Evolutionary conservation across 2,329 filamentous ascomycete species (phyloP), one percentile per base, ranked within the genome.

Genomic region (Beauveria varroae): DNA sequence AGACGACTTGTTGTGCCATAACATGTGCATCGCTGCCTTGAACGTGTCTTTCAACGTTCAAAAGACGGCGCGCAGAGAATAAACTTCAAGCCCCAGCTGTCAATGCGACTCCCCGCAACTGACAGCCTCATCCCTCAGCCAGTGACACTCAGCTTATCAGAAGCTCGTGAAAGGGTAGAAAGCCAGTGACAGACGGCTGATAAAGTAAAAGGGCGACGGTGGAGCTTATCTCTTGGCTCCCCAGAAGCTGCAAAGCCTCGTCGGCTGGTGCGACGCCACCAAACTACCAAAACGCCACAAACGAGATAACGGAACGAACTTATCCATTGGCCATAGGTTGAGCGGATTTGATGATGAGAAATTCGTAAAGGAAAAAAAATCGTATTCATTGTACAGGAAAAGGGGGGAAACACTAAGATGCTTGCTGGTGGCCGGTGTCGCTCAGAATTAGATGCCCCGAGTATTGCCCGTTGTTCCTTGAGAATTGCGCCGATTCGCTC

Each of bases 151-250:
- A 28, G 55, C 43, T 61, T 61, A 61, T 61, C 59, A 56, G 28
- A 55, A 18, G n/a, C 47, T 60, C 40, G 40, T 40, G n/a, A 9
- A 37, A 22, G 37, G 40, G 30, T 44, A n/a, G 12, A 14, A 49
- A 47, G n/a, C n/a, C 20, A 44, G 16, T 22, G 34, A 41, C 20
- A 50, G 53, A n/a, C 34, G 30, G 54, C 24, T 43, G 58, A 49
- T 61, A 55, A 28, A 54, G 41, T 24, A 14, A 16, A 28, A 34
- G 26, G 52, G 46, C 28, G 28, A 28, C 41, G 60, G 54, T 57
- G 60, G 54, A 46, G 54, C 47, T 62, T 54, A 62, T 62, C 60
- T 62, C 60, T 58, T 62, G 60, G 60, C 60, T 62, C 28, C 30
- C 47, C 22, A 22, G 37, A 44, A 60, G 57, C 26, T 24, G 34